Base-by-base conservation (phyloP, 495 filamentous ascomycete species). In the Tetracladium setigerum region DNA sequence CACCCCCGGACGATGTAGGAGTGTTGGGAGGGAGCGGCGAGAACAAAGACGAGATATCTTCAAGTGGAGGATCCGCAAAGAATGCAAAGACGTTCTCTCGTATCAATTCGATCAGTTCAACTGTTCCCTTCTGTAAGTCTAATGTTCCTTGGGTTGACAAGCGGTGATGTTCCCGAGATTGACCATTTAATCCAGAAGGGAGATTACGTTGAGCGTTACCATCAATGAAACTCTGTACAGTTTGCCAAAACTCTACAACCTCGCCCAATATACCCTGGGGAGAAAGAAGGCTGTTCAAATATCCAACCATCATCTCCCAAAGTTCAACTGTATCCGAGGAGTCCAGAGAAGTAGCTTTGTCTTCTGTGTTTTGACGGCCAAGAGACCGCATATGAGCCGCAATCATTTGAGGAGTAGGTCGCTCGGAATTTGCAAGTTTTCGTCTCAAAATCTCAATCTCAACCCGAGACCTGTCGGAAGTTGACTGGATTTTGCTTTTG, bases 201-300 rank as follows among this genome's bases (percentile, higher is more conserved):
- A 98, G 70, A 14, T 79, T 77, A 53, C 76, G 82, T 60, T 96
- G 90, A 38, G 81, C 81, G 44, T 80, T 89, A 14, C 89, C 89
- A 30, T 90, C 82, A 43, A 96, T 86, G 66, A 97, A 98, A 1
- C 84, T 84, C 54, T 90, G 82, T 0, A 89, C 83, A 3, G 83
- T 91, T 52, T 95, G 87, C 91, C 90, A 95, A 62, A 95, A 96
- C 49, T 90, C 87, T 13, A 94, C 65, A 2, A 95, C 79, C 58
- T 98, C 92, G 2, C 87, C 89, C 15, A 97, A 69, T 24, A 97
- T 70, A 11, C 94, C 92, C 43, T 77, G 78, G 10, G 79, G 65
- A 0, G 84, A 77, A 6, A 89, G 77, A 15, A 97, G 69, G 32
- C 86, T 76, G 37, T 74, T 83, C 45, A 97, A 61, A 41, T 82